Conservation (phyloP, 257 asterid species). For the Solanum pimpinellifolium region DNA sequence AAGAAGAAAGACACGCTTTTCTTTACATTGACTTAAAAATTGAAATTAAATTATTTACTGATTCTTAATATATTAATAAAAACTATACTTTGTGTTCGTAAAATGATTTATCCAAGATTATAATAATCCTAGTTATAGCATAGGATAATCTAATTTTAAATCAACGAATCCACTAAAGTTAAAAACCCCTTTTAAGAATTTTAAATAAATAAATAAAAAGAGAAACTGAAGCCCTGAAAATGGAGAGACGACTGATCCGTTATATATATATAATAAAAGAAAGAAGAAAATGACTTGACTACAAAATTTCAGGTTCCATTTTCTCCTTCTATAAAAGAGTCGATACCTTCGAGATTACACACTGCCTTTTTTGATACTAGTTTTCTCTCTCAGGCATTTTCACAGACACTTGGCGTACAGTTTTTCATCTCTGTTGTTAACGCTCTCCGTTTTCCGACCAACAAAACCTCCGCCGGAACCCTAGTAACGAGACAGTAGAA, state of each 20-base stretch:
- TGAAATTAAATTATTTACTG: too few relatives aligned
- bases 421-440: neutral
- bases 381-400: slow-evolving; percentile 27
- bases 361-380: neutral
- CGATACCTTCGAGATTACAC: neutral
- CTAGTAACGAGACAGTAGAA: neutral
- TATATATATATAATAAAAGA: neutral
- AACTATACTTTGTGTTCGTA: too few relatives aligned
- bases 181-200: neutral
- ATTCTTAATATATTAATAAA: too few relatives aligned
- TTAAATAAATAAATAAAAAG: neutral
- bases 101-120: neutral
- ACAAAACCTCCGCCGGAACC: neutral
- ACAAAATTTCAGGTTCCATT: neutral
- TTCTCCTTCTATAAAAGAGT: neutral
- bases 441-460: neutral
- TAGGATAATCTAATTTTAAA: too few relatives aligned
- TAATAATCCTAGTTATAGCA: too few relatives aligned
- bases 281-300: neutral
- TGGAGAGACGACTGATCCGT: neutral
- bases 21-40: too few relatives aligned
- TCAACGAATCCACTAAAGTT: neutral
- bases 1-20: neutral
- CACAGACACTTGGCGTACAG: slow-evolving; percentile 7
- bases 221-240: neutral